Conservation (phyloP, 768 basidiomycete species). For the Baorangia bicolor region DNA sequence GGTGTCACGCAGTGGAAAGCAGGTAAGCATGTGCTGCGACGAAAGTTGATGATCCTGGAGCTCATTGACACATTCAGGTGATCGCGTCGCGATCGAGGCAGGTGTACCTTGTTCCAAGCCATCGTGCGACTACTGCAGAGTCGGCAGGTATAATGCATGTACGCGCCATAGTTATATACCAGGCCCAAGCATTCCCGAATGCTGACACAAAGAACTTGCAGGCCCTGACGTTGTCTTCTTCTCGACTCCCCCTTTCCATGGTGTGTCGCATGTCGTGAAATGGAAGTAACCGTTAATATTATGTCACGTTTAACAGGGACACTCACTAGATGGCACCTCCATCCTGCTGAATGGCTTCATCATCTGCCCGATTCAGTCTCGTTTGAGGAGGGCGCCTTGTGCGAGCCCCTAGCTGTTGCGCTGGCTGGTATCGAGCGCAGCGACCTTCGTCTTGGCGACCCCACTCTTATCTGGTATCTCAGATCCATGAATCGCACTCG, state of each 20-base stretch:
- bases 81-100: constrained; percentile 68
- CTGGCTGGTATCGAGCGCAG: constrained; percentile 67
- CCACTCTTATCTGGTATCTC: constrained; percentile 56
- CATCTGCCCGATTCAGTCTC: constrained; percentile 59
- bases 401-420: constrained; percentile 67
- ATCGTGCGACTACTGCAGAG: constrained; percentile 58
- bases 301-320: constrained; percentile 42
- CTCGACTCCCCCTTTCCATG: constrained; percentile 69
- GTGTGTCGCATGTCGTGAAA: constrained; percentile 28
- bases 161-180: background rate
- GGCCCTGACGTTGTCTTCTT: constrained; percentile 57
- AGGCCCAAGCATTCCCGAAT: too few species aligned
- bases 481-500: background rate
- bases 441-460: constrained; percentile 62
- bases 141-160: constrained; percentile 67
- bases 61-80: constrained; percentile 38
- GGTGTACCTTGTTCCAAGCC: constrained; percentile 67
- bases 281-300: background rate
- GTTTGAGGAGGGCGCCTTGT: constrained; percentile 67
- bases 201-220: constrained; percentile 10
- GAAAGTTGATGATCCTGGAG: background rate
- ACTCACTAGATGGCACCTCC: constrained; percentile 62
- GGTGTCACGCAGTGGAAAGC: constrained; percentile 66
- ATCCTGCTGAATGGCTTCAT: constrained; percentile 68
- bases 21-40: constrained; percentile 34